These are phyloP conservation scores for Knoxia roxburghii DNA, from an alignment of 257 asterid species.

Conservation along the genomic window DNA sequence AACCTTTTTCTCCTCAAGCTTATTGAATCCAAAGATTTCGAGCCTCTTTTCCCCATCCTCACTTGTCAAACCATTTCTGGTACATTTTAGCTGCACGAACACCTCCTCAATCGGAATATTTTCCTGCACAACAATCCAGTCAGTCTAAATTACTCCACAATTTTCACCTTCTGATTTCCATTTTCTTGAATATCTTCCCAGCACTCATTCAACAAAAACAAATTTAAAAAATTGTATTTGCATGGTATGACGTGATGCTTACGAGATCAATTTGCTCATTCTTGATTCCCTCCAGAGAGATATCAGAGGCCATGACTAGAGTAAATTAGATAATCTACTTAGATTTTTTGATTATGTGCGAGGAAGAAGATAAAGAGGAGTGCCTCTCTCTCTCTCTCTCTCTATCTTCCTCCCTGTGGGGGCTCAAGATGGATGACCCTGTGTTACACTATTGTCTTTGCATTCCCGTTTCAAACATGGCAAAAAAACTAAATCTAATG, in stretches of 20 bases:
- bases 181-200: no score
- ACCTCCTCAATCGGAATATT: conserved; percentile 73
- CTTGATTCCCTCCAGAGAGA: conserved; percentile 48
- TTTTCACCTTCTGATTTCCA: neutral
- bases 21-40: conserved; percentile 62
- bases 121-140: conserved; percentile 34
- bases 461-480: neutral
- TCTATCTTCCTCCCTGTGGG: conserved; percentile 23
- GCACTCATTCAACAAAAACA: no score
- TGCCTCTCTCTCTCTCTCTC: no score
- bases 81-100: conserved; percentile 48
- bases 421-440: neutral
- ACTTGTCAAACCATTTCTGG: conserved; percentile 53
- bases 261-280: conserved; percentile 65
- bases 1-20: conserved; percentile 72
- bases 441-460: neutral
- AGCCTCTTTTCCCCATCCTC: conserved; percentile 61
- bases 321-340: conserved; percentile 5
- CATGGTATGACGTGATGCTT: conserved; percentile 15
- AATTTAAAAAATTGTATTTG: no score
- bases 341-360: neutral
- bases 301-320: conserved; percentile 38
- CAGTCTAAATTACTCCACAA: neutral
- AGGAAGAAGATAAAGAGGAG: conserved; percentile 42
- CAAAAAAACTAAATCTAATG: neutral